Evolutionary conservation across 148 eudicot genomes (phyloP), one percentile per base, ranked within the genome.

Genomic region (Diospyros kaki): DNA sequence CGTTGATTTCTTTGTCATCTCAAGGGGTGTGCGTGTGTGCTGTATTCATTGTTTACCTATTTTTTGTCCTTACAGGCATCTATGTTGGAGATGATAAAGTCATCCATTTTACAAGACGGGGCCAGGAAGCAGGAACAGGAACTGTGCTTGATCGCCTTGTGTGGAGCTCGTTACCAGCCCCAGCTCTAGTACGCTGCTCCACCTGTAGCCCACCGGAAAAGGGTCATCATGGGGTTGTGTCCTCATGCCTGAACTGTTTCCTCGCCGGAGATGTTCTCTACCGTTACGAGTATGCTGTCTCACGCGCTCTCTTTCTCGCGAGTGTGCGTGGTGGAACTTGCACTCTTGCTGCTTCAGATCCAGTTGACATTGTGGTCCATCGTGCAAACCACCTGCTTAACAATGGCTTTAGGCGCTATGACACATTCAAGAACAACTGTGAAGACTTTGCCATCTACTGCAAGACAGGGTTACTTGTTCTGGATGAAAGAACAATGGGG

Each of bases 401-500:
- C 71, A 89, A 91, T 63, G 99, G 99, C 40, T 96, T 96, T 63
- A 98, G 99, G 13, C 91, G 91, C 76, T 96, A 96, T 28, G 84
- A 96, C 51, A 89, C 91, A 45, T 93, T 91, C 61, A 86, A 88
- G 71, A 93, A 93, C 83, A 96, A 96, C 75, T 96, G 99, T 52
- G 99, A 93, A 85, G 99, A 96, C 78, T 96, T 96, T 73, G 95
- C 99, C 2, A 48, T 96, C 65, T 96, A 96, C 79, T 96, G 99
- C 81, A 96, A 88, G 75, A 93, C 99, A 1, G 99, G 99, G 43
- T 84, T 95, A 56, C 76, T 95, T 71, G 80, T 88, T 50, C 54
- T 86, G 41, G 98, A 95, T 28, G 83, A 77, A 41, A 45, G 63
- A 4, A 94, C 92, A 46, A 89, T 89, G 58, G 98, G 97, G 74